phyloP scores from a whole-genome alignment of 352 stramenopile species.

The Phytopythium kandeliae region DNA sequence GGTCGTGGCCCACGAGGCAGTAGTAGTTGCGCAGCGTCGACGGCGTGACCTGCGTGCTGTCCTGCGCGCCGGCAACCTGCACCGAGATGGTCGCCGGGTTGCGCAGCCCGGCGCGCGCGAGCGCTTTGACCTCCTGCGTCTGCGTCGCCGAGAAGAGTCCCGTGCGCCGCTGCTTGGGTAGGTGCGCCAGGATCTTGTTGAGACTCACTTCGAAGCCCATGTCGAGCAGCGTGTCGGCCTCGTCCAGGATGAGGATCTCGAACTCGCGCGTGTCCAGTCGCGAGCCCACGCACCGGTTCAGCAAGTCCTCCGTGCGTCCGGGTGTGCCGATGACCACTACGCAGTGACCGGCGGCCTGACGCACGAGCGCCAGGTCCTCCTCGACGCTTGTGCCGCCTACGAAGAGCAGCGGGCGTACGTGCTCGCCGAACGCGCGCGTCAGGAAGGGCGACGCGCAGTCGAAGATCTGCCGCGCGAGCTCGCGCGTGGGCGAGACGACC shows the following conservation, averaged over 20 bases:
- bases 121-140: constrained; percentile 94
- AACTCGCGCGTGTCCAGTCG: constrained; percentile 90
- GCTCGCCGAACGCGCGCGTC: constrained; percentile 36
- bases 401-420: constrained; percentile 83
- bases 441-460: constrained; percentile 71
- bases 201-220: constrained; percentile 97
- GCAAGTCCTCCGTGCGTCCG: constrained; percentile 83
- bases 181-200: constrained; percentile 91
- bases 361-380: constrained; percentile 73
- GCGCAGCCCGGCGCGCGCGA: constrained; percentile 94
- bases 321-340: constrained; percentile 81
- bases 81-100: constrained; percentile 99
- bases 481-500: constrained; percentile 85
- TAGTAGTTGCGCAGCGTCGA: constrained; percentile 93
- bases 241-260: constrained; percentile 98
- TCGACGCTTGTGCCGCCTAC: constrained; percentile 88
- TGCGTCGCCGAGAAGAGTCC: constrained; percentile 90
- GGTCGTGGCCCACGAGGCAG: constrained; percentile 89
- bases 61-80: constrained; percentile 66
- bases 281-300: constrained; percentile 69
- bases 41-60: constrained; percentile 73
- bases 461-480: constrained; percentile 85
- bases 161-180: constrained; percentile 98
- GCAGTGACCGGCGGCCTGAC: constrained; percentile 48
- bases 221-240: constrained; percentile 98